These are phyloP conservation scores for Rhipidocladum racemiflorum DNA, from an alignment of 176 grass and related monocot species.

Conservation along the genomic window DNA sequence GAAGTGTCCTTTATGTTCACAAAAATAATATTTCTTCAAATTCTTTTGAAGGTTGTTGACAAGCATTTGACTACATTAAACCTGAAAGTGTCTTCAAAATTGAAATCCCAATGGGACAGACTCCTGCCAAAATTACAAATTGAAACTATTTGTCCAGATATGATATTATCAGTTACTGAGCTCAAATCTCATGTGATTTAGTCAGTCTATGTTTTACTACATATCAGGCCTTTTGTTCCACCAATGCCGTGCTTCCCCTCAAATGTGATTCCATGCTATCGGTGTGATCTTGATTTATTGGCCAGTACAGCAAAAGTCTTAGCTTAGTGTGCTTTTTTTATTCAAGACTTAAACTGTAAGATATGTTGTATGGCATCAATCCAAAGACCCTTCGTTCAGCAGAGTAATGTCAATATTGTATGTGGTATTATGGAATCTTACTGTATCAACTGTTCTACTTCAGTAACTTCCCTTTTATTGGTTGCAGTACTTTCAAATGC, in stretches of 20 bases:
- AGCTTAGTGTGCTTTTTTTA: neutral
- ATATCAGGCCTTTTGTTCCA: neutral
- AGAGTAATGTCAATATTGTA: slow-evolving; percentile 12
- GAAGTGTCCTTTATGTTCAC: neutral
- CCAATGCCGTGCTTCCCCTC: neutral
- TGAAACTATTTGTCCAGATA: neutral
- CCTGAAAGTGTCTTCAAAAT: slow-evolving; percentile 5
- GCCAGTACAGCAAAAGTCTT: neutral
- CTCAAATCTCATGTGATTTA: neutral
- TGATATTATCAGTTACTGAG: neutral
- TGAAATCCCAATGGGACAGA: neutral
- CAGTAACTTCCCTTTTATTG: slow-evolving; percentile 26
- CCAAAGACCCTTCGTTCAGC: neutral
- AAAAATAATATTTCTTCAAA: neutral
- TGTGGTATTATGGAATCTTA: slow-evolving; percentile 18
- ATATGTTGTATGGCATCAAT: neutral
- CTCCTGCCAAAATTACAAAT: neutral
- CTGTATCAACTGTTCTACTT: slow-evolving; percentile 2
- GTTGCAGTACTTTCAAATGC: slow-evolving; percentile 73
- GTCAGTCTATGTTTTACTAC: neutral
- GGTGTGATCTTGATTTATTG: neutral
- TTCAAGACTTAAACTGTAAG: slow-evolving; percentile 3
- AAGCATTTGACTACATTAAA: slow-evolving; percentile 3
- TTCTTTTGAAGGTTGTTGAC: neutral
- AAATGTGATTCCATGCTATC: neutral